Conservation (phyloP, 495 filamentous ascomycete species). For the Aspergillus mulundensis region DNA sequence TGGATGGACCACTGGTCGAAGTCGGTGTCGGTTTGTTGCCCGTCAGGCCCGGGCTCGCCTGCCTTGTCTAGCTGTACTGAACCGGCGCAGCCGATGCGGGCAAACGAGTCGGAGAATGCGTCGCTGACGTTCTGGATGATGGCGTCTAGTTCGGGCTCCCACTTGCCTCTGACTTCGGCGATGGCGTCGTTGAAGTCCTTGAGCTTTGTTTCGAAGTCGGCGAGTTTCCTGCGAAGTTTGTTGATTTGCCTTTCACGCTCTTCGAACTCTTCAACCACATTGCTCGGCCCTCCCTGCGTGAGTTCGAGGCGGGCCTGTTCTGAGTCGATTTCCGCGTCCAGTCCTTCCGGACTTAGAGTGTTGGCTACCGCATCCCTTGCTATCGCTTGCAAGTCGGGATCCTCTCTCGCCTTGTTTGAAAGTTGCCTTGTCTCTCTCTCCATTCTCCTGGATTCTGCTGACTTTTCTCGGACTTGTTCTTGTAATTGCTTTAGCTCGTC, state of each 20-base stretch:
- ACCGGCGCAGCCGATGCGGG: constrained; percentile 91
- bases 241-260: constrained; percentile 59
- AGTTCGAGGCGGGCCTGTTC: constrained; percentile 71
- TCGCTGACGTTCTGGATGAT: constrained; percentile 78
- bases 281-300: constrained; percentile 73
- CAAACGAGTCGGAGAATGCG: constrained; percentile 85
- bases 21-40: constrained; percentile 59
- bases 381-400: constrained; percentile 30
- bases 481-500: constrained; percentile 36
- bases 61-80: constrained; percentile 66
- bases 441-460: constrained; percentile 32
- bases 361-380: constrained; percentile 25
- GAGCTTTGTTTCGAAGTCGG: constrained; percentile 42
- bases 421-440: constrained; percentile 32
- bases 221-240: constrained; percentile 47
- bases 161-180: constrained; percentile 52
- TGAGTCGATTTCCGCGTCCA: constrained; percentile 71
- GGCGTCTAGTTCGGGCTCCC: constrained; percentile 81
- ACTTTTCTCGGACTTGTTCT: constrained; percentile 25
- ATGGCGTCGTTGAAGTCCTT: constrained; percentile 53
- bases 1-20: constrained; percentile 93
- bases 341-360: constrained; percentile 53
- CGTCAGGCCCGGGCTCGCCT: constrained; percentile 34
- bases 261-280: constrained; percentile 76
- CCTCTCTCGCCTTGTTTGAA: background rate